A percentile compares a stretch with the other conserved stretches of the same genome.
Evolutionary conservation across 176 grass and related monocot genomes (phyloP).

Genomic region (Zoysia pacifica): DNA sequence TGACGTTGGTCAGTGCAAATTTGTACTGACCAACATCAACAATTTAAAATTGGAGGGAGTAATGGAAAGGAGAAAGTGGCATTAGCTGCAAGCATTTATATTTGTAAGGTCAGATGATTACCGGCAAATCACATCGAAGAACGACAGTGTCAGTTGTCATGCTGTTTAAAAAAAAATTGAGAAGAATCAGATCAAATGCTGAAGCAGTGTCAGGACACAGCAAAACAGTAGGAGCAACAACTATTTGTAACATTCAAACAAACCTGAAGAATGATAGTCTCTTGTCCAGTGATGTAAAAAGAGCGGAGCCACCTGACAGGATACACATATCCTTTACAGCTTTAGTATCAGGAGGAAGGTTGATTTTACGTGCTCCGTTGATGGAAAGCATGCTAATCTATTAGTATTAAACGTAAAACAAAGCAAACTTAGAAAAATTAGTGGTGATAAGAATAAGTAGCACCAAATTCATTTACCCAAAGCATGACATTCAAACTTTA

Average conservation of each 20-base stretch:
- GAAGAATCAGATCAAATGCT: constrained; percentile 30
- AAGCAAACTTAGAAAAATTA: neutral
- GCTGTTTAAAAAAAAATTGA: constrained; percentile 56
- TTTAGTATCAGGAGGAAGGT: constrained; percentile 71
- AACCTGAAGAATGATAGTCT: constrained; percentile 81
- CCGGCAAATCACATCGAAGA: constrained; percentile 77
- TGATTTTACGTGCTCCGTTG: constrained; percentile 42
- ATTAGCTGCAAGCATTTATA: neutral
- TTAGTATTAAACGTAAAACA: constrained; percentile 30
- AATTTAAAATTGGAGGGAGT: no score
- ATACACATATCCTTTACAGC: constrained; percentile 74
- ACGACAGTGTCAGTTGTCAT: constrained; percentile 53
- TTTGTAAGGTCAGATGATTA: constrained; percentile 50
- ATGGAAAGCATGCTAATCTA: constrained; percentile 67
- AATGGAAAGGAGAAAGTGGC: neutral
- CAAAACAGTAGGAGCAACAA: constrained; percentile 8
- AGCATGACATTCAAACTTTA: constrained; percentile 19
- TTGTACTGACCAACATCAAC: no score
- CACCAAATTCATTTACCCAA: neutral
- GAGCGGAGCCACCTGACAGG: constrained; percentile 55
- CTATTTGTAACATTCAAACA: constrained; percentile 36
- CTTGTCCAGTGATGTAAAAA: constrained; percentile 74
- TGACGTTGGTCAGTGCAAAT: no score
- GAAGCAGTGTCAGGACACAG: constrained; percentile 15
- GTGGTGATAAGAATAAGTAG: constrained; percentile 7